Conservation (phyloP, 176 grass and related monocot genomes). For the Oryza glaberrima region DNA sequence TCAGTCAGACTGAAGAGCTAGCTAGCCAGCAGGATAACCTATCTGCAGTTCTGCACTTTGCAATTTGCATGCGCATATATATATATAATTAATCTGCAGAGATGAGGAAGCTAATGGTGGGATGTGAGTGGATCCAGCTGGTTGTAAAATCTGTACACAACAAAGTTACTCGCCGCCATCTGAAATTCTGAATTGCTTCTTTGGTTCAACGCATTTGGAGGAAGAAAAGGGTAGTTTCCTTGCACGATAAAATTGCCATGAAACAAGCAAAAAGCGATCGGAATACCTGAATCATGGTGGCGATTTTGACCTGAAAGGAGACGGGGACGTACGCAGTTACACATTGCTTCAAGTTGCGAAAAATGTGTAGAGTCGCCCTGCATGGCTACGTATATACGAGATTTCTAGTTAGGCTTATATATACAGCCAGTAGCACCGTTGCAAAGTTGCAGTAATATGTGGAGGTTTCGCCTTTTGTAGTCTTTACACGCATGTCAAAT, state of each 20-base stretch:
- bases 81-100: background rate
- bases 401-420: too few species aligned
- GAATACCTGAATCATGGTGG: conserved; percentile 19
- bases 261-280: conserved; percentile 24
- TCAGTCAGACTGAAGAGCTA: background rate
- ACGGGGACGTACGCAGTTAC: background rate
- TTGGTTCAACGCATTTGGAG: conserved; percentile 17
- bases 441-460: too few species aligned
- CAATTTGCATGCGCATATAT: conserved; percentile 2
- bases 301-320: conserved; percentile 5
- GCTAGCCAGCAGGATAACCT: background rate
- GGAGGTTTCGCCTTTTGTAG: too few species aligned
- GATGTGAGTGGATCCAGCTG: conserved; percentile 18
- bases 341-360: background rate
- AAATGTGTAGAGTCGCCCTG: background rate
- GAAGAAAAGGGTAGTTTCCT: conserved; percentile 1
- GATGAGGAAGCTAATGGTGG: background rate
- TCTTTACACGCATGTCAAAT: too few species aligned
- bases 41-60: background rate
- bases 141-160: background rate
- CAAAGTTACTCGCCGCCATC: background rate
- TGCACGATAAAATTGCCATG: background rate
- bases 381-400: too few species aligned
- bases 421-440: too few species aligned
- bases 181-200: background rate